Base-by-base conservation (phyloP, 352 stramenopile genomes). In the Thraustochytrium striatum region DNA sequence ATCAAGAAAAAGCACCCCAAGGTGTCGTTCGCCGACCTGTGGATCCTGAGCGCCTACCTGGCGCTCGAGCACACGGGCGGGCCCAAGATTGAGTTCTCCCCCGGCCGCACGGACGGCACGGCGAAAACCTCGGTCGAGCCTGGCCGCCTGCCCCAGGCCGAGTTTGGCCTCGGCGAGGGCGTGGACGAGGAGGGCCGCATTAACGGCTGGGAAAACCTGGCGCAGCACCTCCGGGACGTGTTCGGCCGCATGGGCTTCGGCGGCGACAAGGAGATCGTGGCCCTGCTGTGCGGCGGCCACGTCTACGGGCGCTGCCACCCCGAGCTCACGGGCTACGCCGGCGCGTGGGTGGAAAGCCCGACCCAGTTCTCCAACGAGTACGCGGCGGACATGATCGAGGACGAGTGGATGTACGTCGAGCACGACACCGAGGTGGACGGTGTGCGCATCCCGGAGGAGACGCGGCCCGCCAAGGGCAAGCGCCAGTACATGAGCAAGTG, bases 161-260 rank as follows among this genome's bases (percentile, higher is more conserved):
- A 93, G 84, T 88, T 88, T 87, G 88, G 89, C 81, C 85, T 83
- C 78, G 88, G 91, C 5, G 32, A 32, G 7, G 55, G 58, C 21
- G 11, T 80, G 1, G 70, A 80, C 30, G 57, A 73, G 3, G 21
- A 80, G 36, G 70, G 70, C 21, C 55, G 70, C 39, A 39, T 32
- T 28, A 81, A 82, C 28, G 78, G 78, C 35, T 80, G 65, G 86
- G 83, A 88, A 25, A 93, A 92, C 83, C 92, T 85, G 53, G 89
- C 88, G 69, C 84, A 91, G 68, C 94, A 98, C 85, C 87, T 99
- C 79, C 90, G 96, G 55, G 92, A 97, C 79, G 91, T 99, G 59
- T 99, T 99, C 86, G 91, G 95, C 81, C 90, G 95, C 84, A 97
- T 98, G 94, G 92, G 93, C 68, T 98, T 98, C 80, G 87, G 91